Conservation (phyloP, 129 eudicot genomes). For the Tagetes patula region DNA sequence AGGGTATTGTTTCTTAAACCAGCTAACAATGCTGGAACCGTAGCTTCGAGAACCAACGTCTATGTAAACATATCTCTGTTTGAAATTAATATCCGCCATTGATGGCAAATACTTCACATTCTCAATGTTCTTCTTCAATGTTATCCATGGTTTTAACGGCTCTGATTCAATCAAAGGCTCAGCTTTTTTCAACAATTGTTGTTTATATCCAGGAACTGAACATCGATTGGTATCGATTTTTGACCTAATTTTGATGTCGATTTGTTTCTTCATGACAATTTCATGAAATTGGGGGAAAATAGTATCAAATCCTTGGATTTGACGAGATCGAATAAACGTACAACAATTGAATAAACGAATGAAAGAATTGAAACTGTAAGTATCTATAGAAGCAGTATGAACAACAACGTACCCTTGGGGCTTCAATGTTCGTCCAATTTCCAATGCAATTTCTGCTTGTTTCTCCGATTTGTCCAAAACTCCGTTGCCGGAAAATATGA, state of each 20-base stretch:
- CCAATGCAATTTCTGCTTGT: no score
- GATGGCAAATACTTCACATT: conserved; percentile 72
- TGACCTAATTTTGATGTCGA: conserved; percentile 21
- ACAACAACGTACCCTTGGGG: no score
- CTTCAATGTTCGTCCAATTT: no score
- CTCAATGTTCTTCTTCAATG: conserved; percentile 65
- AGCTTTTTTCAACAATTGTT: conserved; percentile 50
- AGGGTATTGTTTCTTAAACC: conserved; percentile 93
- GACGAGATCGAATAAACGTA: background rate
- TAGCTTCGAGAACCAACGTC: conserved; percentile 96
- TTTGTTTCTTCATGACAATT: conserved; percentile 56
- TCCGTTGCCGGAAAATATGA: conserved; percentile 63
- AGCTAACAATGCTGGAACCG: conserved; percentile 90
- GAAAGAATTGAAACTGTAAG: no score
- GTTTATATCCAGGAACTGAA: conserved; percentile 60
- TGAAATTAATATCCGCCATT: conserved; percentile 80
- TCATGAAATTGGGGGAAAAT: conserved; percentile 49
- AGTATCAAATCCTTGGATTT: conserved; percentile 44
- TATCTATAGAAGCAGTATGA: no score
- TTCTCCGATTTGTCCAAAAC: conserved; percentile 43
- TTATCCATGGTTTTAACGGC: conserved; percentile 89
- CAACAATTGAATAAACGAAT: no score
- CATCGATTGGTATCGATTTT: conserved; percentile 31
- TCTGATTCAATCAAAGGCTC: conserved; percentile 75
- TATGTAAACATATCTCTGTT: conserved; percentile 62